Conservation (phyloP, 2,329 filamentous ascomycete genomes). For the Eutypella sp. region DNA sequence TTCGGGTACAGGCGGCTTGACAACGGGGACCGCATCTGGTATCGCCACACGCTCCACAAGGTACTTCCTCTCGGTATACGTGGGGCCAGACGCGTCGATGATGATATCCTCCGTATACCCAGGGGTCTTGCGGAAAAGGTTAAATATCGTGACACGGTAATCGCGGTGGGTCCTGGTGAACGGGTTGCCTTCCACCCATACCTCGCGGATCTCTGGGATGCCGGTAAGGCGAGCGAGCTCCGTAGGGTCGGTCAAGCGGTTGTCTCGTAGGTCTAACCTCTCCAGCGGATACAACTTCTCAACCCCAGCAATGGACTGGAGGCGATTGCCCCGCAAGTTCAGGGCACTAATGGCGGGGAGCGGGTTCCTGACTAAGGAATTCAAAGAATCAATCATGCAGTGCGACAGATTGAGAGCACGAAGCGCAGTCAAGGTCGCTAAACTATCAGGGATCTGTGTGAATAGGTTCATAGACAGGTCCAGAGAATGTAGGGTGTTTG, state of each 20-base stretch:
- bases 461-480: constrained; percentile 93
- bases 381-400: constrained; percentile 95
- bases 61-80: constrained; percentile 79
- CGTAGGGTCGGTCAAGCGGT: constrained; percentile 81
- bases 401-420: constrained; percentile 89
- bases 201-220: constrained; percentile 85
- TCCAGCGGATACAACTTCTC: constrained; percentile 86
- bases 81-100: constrained; percentile 79
- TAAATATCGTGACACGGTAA: constrained; percentile 90
- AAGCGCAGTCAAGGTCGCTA: constrained; percentile 81
- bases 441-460: constrained; percentile 85
- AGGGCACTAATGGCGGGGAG: constrained; percentile 90
- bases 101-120: constrained; percentile 87
- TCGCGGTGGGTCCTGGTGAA: constrained; percentile 82
- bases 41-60: constrained; percentile 78
- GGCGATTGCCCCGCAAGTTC: constrained; percentile 83
- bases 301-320: constrained; percentile 82
- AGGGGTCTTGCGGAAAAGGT: constrained; percentile 84
- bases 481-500: constrained; percentile 83
- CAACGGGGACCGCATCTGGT: constrained; percentile 69
- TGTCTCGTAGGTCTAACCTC: constrained; percentile 85
- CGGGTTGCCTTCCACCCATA: constrained; percentile 89
- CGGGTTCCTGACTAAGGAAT: constrained; percentile 79
- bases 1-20: constrained; percentile 64
- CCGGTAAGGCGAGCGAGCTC: constrained; percentile 86